Base-by-base conservation (phyloP, 352 stramenopile species). In the Pythium insidiosum region DNA sequence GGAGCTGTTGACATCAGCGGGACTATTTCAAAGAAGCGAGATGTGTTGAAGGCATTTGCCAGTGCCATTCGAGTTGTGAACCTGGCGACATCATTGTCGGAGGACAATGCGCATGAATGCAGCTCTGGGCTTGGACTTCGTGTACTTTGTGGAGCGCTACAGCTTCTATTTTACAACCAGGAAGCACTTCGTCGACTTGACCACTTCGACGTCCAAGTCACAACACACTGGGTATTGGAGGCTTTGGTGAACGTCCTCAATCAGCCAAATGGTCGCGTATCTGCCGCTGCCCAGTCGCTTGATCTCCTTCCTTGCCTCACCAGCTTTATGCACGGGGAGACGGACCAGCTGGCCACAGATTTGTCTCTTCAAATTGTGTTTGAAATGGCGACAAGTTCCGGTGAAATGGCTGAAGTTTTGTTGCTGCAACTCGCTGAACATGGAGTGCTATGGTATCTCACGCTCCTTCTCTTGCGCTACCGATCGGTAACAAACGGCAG, bases 201-300 rank as follows among this genome's bases (percentile, higher is more conserved):
- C 10, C 70, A 71, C 30, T 86, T 79, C 39, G 66, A 83, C 18
- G 48, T 78, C n/a, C 70, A 82, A 41, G 60, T 79, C 15, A 83
- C 73, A 28, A 93, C 78, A 3, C 76, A 89, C 29, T 89, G 64
- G 65, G 69, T 89, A 7, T 46, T 93, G 15, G 75, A 93, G 56
- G 73, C 75, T n/a, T 56, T 93, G 13, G 77, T 89, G 31, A 80
- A 76, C 30, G 76, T 93, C 12, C 47, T 93, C n/a, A 85, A 83
- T 44, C 77, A 88, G 41, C 75, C 78, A 6, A 88, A 83, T 53
- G 81, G 78, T 5, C 76, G 78, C 19, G 81, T 88, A 3, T 91
- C 81, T 6, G 73, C 81, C 21, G 79, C 75, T 33, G 74, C 76
- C 1, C 79, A 91, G 54, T 90, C 81, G 12, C 71, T 93, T 24